These are phyloP conservation scores for Microascus cirrosus DNA, from an alignment of 2,329 filamentous ascomycete species.

Conservation along the genomic window DNA sequence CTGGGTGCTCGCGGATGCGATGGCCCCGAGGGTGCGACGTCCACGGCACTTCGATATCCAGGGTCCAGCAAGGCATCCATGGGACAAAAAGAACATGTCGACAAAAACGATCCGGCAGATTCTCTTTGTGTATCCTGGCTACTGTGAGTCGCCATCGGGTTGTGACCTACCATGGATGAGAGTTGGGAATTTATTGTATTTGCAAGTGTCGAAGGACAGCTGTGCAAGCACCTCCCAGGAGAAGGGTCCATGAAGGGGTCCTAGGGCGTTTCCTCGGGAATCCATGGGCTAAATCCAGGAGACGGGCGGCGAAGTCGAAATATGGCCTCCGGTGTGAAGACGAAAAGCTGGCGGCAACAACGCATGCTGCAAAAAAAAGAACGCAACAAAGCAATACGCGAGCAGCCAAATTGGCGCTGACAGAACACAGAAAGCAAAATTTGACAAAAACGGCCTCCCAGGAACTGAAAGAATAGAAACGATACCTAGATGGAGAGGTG, in stretches of 20 bases:
- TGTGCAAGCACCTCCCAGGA: not conserved
- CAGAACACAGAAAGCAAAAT: conserved; percentile 2
- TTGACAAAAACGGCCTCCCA: conserved; percentile 9
- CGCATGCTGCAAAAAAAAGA: conserved; percentile 4
- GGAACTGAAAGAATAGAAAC: conserved; percentile 32
- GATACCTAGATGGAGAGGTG: conserved; percentile 52
- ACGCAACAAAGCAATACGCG: conserved; percentile 9
- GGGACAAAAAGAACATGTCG: not conserved
- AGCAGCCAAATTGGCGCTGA: not conserved
- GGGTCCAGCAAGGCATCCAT: not conserved
- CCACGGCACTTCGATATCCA: not conserved
- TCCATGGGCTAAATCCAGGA: not conserved
- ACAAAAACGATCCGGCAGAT: not conserved
- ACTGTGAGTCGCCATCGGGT: not conserved
- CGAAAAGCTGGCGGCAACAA: not conserved
- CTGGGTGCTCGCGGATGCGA: not conserved
- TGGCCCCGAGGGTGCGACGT: not conserved
- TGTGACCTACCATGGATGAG: not conserved
- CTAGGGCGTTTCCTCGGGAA: conserved; percentile 6
- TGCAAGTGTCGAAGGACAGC: not conserved
- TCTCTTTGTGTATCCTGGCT: not conserved
- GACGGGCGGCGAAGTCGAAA: not conserved
- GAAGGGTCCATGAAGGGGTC: not conserved
- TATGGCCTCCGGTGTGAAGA: not conserved
- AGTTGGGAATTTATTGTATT: not conserved